Percentiles rank a stretch among this genome's conserved stretches.
Evolutionary conservation across 1,284 basidiomycete genomes (phyloP).

Genomic region (Sanghuangporus sanghuang): DNA sequence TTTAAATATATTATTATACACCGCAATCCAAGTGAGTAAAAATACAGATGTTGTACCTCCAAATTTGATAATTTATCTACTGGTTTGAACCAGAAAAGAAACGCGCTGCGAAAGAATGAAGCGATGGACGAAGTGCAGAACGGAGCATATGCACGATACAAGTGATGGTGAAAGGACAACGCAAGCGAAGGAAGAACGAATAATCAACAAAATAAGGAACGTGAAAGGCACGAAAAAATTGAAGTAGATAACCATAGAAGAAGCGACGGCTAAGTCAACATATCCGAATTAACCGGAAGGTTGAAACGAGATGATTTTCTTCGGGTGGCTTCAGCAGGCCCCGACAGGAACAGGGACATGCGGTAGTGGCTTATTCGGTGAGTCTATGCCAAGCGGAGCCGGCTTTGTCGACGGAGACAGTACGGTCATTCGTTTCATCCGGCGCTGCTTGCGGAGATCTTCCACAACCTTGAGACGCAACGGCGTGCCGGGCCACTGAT

Average conservation of each 20-base stretch:
- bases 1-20: not conserved
- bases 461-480: conserved; percentile 15
- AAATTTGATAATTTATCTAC: not conserved
- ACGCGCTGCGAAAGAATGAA: not conserved
- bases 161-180: not conserved
- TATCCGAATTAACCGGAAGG: not conserved
- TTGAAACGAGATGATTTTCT: not conserved
- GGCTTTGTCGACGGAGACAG: not conserved
- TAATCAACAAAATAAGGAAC: not conserved
- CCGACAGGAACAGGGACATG: conserved; percentile 2
- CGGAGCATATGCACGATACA: not conserved
- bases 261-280: not conserved
- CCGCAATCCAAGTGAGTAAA: not conserved
- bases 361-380: conserved; percentile 4
- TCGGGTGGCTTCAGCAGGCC: not conserved
- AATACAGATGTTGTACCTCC: conserved; percentile 6
- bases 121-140: not conserved
- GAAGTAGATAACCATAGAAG: not conserved
- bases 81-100: not conserved
- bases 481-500: conserved; percentile 8
- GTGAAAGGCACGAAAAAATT: not conserved
- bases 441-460: conserved; percentile 7
- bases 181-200: not conserved
- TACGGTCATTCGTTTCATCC: conserved; percentile 9
- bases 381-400: not conserved